phyloP scores from a whole-genome alignment of 2,329 filamentous ascomycete species.

The Talaromyces sp. region DNA sequence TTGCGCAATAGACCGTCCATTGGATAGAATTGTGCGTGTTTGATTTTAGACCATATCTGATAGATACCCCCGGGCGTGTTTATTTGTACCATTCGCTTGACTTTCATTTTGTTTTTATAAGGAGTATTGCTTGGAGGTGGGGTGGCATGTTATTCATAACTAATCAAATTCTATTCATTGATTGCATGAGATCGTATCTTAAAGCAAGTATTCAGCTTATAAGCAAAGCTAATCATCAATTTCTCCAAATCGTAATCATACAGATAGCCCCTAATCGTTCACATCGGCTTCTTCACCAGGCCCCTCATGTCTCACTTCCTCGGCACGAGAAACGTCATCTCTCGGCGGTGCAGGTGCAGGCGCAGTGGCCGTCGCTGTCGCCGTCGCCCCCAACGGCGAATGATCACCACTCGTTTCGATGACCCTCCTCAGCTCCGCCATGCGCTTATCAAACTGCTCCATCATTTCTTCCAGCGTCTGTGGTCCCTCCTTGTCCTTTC shows the following conservation, averaged over 20 bases:
- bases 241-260: neutral
- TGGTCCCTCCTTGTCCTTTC: constrained; percentile 25
- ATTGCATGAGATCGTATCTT: neutral
- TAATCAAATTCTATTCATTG: neutral
- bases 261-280: neutral
- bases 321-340: neutral
- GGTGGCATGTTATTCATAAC: neutral
- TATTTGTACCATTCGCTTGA: constrained; percentile 7
- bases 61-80: constrained; percentile 2
- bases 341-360: neutral
- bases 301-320: neutral
- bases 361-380: too few relatives aligned
- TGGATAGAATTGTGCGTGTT: constrained; percentile 16
- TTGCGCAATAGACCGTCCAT: constrained; percentile 31
- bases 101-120: constrained; percentile 3
- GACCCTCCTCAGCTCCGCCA: constrained; percentile 43
- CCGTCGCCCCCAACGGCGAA: constrained; percentile 11
- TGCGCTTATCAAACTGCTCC: constrained; percentile 44
- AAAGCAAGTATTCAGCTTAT: too few relatives aligned
- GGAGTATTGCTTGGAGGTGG: neutral
- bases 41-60: neutral
- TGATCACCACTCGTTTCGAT: constrained; percentile 34
- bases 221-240: neutral
- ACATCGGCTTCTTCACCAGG: neutral
- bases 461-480: constrained; percentile 46